Evolutionary conservation across 2,329 filamentous ascomycete genomes (phyloP).

Genomic region (Dryadomyces quercivorus): DNA sequence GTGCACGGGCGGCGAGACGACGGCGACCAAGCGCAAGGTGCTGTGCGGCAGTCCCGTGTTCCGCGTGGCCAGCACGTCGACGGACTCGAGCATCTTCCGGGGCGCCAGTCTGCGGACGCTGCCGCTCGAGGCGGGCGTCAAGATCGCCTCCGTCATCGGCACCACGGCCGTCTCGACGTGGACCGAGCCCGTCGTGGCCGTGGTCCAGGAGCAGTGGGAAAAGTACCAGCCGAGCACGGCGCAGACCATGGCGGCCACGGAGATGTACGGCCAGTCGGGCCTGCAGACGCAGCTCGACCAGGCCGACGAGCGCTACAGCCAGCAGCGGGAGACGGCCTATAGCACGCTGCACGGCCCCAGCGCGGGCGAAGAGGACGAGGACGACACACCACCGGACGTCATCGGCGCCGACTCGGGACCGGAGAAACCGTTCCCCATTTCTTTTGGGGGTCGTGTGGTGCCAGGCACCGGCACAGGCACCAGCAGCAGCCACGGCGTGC

Average conservation of each 20-base stretch:
- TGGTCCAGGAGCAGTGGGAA: conserved; percentile 28
- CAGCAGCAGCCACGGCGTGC: conserved; percentile 26
- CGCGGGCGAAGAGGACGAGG: conserved; percentile 4
- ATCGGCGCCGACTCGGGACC: conserved; percentile 40
- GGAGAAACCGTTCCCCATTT: conserved; percentile 38
- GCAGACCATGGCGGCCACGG: conserved; percentile 27
- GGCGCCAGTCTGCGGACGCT: conserved; percentile 53
- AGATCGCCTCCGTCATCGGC: conserved; percentile 39
- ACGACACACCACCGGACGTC: conserved; percentile 21
- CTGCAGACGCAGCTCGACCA: conserved; percentile 19
- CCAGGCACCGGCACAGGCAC: conserved; percentile 31
- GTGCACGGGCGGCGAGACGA: conserved; percentile 30
- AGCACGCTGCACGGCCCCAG: not conserved
- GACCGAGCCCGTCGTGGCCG: conserved; percentile 19
- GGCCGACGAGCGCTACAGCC: conserved; percentile 24
- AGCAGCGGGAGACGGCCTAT: conserved; percentile 22
- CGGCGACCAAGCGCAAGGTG: conserved; percentile 35
- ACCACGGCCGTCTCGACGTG: conserved; percentile 31
- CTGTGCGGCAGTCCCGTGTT: conserved; percentile 58
- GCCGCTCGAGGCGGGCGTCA: conserved; percentile 53
- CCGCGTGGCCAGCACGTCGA: conserved; percentile 53
- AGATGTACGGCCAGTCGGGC: conserved; percentile 23
- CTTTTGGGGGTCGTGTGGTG: conserved; percentile 35
- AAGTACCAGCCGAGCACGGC: conserved; percentile 24
- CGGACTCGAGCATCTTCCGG: conserved; percentile 46